Evolutionary conservation across 306 rosid genomes (phyloP), one percentile per base, ranked within the genome.

Genomic region (Ormosia emarginata): DNA sequence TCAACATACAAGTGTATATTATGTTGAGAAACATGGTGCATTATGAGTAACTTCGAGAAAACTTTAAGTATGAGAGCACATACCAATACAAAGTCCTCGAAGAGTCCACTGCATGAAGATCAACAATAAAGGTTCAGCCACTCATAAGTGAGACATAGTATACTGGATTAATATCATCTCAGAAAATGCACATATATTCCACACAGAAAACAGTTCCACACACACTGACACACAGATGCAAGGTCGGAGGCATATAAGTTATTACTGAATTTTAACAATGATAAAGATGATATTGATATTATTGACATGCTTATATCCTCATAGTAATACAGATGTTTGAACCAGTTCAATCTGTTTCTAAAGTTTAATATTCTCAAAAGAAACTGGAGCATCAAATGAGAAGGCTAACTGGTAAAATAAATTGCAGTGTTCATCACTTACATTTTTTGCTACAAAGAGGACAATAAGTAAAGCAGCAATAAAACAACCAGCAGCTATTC

Each of bases 1-100:
- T 50, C 83, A 85, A 57, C 62, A 71, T 37, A 68, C 33, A 77
- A 78, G 32, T 29, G 66, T 63, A 44, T 15, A 74, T 41, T 11
- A 77, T 41, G 4, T 49, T 67, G 37, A 67, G 74, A 84, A 67
- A 65, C 39, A 83, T 33, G 58, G 67, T 55, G 70, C 83, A 71
- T 36, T 30, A 39, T 40, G 58, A 37, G 6, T 13, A 61, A 66
- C 65, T 34, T 13, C 58, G 15, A 30, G 58, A 55, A 68, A 67
- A 43, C 67, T 29, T 44, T 1, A 47, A 82, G 52, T 30, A 70
- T 15, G 12, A 57, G 47, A 64, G 49, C 8, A 64, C 86, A 5
- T 77, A 90, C 94, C 94, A 36, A 87, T 86, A 67, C 92, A 91
- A 44, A 91, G 94, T 80, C 94, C 94, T 62, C 94, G 86, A 75